Percentiles rank a stretch among this genome's conserved stretches.
Evolutionary conservation across 805 yeast genomes (phyloP).

Genomic region (Blastobotrys attinorum): DNA sequence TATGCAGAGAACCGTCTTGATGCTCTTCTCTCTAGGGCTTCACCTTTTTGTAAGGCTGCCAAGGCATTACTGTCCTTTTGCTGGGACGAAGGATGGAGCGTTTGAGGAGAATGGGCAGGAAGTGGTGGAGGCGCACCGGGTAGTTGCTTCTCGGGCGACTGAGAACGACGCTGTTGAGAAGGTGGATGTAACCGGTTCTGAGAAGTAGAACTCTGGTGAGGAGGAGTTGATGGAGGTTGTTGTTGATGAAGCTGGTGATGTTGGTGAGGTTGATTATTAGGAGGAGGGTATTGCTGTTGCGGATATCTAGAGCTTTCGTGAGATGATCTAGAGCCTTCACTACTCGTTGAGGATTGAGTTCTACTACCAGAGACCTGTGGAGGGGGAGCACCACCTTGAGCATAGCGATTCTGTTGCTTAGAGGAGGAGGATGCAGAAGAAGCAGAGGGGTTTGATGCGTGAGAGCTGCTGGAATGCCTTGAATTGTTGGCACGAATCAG

Average conservation of each 20-base stretch:
- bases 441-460: not conserved
- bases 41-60: conserved; percentile 70
- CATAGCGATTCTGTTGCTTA: conserved; percentile 8
- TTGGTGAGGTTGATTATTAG: not conserved
- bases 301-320: not conserved
- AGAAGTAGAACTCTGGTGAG: not conserved
- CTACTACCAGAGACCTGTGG: not conserved
- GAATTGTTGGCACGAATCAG: conserved; percentile 32
- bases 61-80: conserved; percentile 46
- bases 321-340: not conserved
- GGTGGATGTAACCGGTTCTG: not conserved
- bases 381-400: conserved; percentile 5
- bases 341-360: not conserved
- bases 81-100: not conserved
- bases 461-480: conserved; percentile 2
- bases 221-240: not conserved
- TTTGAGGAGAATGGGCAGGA: not conserved
- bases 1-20: conserved; percentile 91
- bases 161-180: not conserved
- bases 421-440: not conserved
- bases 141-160: not conserved
- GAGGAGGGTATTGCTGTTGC: not conserved
- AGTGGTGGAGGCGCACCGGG: not conserved
- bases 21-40: conserved; percentile 82
- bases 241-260: conserved; percentile 1